Conservation (phyloP, 225 moss, liverwort and hornwort genomes). For the Takakia lepidozioides region DNA sequence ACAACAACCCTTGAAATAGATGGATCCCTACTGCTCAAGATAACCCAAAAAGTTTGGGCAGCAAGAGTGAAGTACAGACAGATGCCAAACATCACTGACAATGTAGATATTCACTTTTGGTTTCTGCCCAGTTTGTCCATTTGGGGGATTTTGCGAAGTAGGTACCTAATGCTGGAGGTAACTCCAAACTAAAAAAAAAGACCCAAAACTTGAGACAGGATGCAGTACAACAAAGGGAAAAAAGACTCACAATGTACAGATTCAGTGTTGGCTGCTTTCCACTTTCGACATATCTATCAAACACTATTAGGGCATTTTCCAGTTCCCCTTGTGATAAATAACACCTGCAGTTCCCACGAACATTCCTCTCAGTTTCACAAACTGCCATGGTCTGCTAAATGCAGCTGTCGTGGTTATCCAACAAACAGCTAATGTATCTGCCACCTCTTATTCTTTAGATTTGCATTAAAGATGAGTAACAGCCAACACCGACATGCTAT, state of each 20-base stretch:
- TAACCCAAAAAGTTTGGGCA: no score
- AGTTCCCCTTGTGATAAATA: conserved; percentile 19
- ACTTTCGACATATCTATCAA: conserved; percentile 31
- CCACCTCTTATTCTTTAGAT: no score
- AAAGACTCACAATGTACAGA: conserved; percentile 45
- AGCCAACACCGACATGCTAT: no score
- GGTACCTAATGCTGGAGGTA: background rate
- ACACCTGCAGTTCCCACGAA: conserved; percentile 9
- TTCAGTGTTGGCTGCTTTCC: conserved; percentile 56
- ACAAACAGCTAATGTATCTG: no score
- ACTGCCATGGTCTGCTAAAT: background rate
- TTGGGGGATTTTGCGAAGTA: no score
- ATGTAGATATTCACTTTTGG: no score
- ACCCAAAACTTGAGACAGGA: background rate
- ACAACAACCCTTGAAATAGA: no score
- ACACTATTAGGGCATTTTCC: conserved; percentile 51
- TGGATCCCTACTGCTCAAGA: no score
- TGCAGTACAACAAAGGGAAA: background rate
- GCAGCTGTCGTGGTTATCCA: background rate
- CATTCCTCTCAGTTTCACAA: background rate
- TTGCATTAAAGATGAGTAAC: background rate
- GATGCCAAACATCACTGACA: no score
- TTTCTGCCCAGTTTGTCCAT: no score
- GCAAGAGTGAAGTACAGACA: no score
- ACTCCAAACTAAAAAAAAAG: background rate